Evolutionary conservation across 306 rosid genomes (phyloP).

Genomic region (Sphenostylis stenocarpa): DNA sequence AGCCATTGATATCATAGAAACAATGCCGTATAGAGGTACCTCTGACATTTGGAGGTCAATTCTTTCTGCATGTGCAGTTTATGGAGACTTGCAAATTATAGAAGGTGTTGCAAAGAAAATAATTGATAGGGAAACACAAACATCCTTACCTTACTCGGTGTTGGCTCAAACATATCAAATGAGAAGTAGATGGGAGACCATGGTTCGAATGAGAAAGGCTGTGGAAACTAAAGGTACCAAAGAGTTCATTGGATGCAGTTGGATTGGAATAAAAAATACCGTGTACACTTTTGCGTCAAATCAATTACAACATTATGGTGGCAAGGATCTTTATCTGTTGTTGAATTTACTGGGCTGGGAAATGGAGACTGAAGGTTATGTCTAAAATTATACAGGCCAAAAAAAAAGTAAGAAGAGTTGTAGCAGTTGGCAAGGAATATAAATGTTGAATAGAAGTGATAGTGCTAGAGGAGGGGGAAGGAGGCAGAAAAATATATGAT

Average conservation of each 20-base stretch:
- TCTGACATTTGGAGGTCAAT: constrained; percentile 54
- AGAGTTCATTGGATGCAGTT: constrained; percentile 57
- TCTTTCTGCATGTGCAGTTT: constrained; percentile 49
- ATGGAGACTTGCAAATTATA: constrained; percentile 52
- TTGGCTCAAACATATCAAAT: constrained; percentile 59
- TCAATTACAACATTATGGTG: constrained; percentile 60
- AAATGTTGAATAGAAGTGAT: constrained; percentile 5
- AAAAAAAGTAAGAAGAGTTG: background rate
- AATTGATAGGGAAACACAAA: constrained; percentile 56
- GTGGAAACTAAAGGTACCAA: constrained; percentile 40
- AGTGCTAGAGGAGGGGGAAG: background rate
- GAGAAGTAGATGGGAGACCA: constrained; percentile 79
- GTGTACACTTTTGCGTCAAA: constrained; percentile 57
- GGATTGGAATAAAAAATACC: constrained; percentile 58
- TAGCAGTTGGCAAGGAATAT: background rate
- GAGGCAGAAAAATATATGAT: background rate
- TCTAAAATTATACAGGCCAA: constrained; percentile 18
- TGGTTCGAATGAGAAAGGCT: constrained; percentile 59
- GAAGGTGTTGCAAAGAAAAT: constrained; percentile 66
- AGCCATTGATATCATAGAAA: constrained; percentile 54
- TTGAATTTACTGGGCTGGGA: constrained; percentile 63
- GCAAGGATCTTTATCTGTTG: constrained; percentile 51
- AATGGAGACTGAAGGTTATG: constrained; percentile 49
- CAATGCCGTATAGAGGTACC: constrained; percentile 50
- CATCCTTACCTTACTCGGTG: constrained; percentile 59